phyloP scores from a whole-genome alignment of 139 green algal species.

The Chlamydomonas urium region DNA sequence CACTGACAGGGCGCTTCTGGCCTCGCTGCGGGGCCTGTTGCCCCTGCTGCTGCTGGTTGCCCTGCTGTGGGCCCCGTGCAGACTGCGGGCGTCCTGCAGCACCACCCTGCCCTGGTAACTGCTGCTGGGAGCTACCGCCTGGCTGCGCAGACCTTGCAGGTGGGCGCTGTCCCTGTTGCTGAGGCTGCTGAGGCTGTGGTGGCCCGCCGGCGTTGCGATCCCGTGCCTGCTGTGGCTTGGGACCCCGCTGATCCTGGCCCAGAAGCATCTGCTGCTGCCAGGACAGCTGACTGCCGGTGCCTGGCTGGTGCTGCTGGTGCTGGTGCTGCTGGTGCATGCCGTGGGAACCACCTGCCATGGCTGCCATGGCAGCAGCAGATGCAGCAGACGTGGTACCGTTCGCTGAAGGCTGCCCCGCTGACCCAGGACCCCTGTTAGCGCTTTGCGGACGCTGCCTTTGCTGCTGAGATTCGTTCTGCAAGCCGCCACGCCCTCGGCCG shows the following conservation, averaged over 20 bases:
- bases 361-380: not conserved
- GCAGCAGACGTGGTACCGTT: no score
- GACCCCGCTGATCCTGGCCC: not conserved
- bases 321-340: not conserved
- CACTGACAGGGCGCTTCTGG: not conserved
- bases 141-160: not conserved
- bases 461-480: no score
- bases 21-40: not conserved
- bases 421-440: not conserved
- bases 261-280: constrained; percentile 7
- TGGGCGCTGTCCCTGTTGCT: no score
- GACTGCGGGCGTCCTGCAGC: not conserved
- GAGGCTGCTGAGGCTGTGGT: no score
- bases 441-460: not conserved
- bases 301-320: not conserved
- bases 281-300: not conserved
- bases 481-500: not conserved
- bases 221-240: no score
- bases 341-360: not conserved
- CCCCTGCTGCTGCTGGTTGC: not conserved
- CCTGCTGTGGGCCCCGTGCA: not conserved
- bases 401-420: no score
- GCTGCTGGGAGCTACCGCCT: not conserved
- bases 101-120: not conserved
- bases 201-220: no score